phyloP scores from a whole-genome alignment of 106 monocot species.

The Dendrobium huoshanense region DNA sequence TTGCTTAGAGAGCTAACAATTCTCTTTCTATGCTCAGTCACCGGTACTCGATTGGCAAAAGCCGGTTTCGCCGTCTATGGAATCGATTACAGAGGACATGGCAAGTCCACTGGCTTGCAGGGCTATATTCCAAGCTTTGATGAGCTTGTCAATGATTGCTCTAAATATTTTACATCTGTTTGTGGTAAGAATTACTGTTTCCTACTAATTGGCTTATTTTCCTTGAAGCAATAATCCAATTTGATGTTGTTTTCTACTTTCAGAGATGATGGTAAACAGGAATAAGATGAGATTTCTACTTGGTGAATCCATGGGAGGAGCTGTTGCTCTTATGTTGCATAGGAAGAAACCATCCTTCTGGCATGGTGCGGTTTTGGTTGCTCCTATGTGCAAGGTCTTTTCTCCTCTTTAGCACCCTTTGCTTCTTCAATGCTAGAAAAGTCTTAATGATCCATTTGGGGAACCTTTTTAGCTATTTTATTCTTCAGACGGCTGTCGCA shows the following conservation, averaged over 20 bases:
- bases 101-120: conserved; percentile 44
- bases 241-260: not conserved
- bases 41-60: conserved; percentile 22
- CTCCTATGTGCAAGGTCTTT: conserved; percentile 59
- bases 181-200: conserved; percentile 22
- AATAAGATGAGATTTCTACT: conserved; percentile 37
- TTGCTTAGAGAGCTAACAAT: not conserved
- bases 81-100: conserved; percentile 59
- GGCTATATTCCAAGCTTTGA: conserved; percentile 47
- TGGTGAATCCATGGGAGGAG: conserved; percentile 71
- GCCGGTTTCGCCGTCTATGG: conserved; percentile 54
- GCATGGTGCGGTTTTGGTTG: conserved; percentile 47
- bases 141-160: conserved; percentile 43
- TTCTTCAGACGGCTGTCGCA: too few relatives aligned
- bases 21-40: conserved; percentile 11
- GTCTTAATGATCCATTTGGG: too few relatives aligned
- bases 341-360: conserved; percentile 34
- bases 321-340: conserved; percentile 36
- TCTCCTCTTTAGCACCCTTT: not conserved
- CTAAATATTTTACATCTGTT: conserved; percentile 27
- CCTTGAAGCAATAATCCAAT: not conserved
- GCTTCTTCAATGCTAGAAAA: too few relatives aligned
- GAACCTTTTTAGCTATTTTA: too few relatives aligned
- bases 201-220: not conserved
- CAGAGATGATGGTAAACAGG: conserved; percentile 41